A percentile compares a stretch with the other conserved stretches of the same genome.
These are phyloP conservation scores for Brachypodium distachyon DNA, from an alignment of 202 grass and related monocot species.

Conservation along the genomic window DNA sequence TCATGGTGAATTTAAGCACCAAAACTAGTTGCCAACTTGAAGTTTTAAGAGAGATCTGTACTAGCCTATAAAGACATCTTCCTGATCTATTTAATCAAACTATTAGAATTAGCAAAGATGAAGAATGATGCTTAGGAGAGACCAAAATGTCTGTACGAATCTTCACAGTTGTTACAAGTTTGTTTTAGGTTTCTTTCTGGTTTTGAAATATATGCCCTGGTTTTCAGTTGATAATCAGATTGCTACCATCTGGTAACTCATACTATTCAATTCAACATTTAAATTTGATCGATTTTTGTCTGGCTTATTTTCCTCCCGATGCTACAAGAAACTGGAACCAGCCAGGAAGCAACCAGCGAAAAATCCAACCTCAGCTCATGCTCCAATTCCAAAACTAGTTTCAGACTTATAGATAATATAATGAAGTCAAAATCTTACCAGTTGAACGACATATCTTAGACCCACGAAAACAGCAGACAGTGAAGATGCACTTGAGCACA, in stretches of 20 bases:
- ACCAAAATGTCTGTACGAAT: constrained; percentile 5
- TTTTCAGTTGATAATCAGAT: constrained; percentile 9
- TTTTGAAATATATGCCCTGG: not conserved
- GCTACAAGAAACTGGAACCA: not conserved
- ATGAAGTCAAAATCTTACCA: constrained; percentile 45
- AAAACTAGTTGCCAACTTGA: not conserved
- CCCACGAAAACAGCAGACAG: constrained; percentile 65
- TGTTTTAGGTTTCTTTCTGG: not conserved
- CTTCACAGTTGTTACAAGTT: not conserved
- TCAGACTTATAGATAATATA: constrained; percentile 13
- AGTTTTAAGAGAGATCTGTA: not conserved
- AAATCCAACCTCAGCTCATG: not conserved
- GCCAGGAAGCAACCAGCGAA: not conserved
- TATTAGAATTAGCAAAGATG: not conserved
- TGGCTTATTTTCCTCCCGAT: too few species aligned
- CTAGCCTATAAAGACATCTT: not conserved
- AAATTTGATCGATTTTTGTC: not conserved
- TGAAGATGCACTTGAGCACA: constrained; percentile 76
- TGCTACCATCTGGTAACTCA: not conserved
- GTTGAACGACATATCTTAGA: constrained; percentile 66
- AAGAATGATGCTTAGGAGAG: too few species aligned
- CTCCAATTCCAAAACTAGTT: not conserved
- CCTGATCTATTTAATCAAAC: not conserved
- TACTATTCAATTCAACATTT: not conserved
- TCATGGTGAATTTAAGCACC: not conserved